phyloP scores from a whole-genome alignment of 208 protist genomes.

The Crithidia brevicula region DNA sequence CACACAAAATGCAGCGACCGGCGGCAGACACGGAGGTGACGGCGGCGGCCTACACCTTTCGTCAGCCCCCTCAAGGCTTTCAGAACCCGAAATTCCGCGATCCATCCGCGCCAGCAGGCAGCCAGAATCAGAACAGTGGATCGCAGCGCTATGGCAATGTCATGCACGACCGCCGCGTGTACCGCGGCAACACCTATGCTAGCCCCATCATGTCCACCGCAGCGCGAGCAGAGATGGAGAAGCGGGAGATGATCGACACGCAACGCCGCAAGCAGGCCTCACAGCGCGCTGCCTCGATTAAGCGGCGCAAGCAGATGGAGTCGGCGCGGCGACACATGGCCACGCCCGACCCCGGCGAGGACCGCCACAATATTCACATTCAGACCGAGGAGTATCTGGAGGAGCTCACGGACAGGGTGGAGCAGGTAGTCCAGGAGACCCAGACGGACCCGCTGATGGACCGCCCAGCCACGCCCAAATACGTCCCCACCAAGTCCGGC shows the following conservation, averaged over 20 bases:
- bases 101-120: slow-evolving; percentile 30
- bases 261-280: slow-evolving; percentile 69
- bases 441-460: slow-evolving; percentile 97
- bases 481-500: slow-evolving; percentile 94
- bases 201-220: slow-evolving; percentile 83
- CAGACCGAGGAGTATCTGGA: slow-evolving; percentile 97
- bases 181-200: slow-evolving; percentile 96
- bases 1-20: slow-evolving; percentile 59
- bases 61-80: slow-evolving; percentile 86
- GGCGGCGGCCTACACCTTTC: slow-evolving; percentile 89
- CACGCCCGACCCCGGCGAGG: slow-evolving; percentile 90
- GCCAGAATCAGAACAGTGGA: background rate
- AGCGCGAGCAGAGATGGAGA: slow-evolving; percentile 70
- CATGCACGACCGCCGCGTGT: slow-evolving; percentile 96
- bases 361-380: slow-evolving; percentile 92
- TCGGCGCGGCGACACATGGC: slow-evolving; percentile 57
- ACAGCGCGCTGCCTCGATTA: slow-evolving; percentile 63
- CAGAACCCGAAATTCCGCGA: slow-evolving; percentile 86
- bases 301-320: slow-evolving; percentile 69
- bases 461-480: slow-evolving; percentile 93
- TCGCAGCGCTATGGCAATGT: slow-evolving; percentile 92
- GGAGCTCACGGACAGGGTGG: slow-evolving; percentile 92
- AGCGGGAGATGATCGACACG: slow-evolving; percentile 61
- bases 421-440: slow-evolving; percentile 86
- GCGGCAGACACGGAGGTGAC: slow-evolving; percentile 38